A percentile compares a stretch with the other conserved stretches of the same genome.
Conservation (phyloP, 1,284 basidiomycete genomes). For the Cutaneotrichosporon cyanovorans region DNA sequence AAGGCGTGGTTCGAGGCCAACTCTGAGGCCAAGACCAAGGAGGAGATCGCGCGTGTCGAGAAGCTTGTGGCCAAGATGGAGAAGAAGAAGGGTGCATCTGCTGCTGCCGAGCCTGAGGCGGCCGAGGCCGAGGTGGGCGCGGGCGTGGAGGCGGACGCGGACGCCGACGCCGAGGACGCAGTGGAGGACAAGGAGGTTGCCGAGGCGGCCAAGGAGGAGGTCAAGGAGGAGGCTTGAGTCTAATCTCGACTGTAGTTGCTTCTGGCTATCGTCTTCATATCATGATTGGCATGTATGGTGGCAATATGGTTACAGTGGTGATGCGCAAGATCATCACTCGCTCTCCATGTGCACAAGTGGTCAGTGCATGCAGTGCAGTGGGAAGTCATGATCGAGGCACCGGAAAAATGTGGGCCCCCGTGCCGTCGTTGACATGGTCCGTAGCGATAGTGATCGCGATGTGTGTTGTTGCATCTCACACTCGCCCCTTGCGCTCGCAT, state of each 20-base stretch:
- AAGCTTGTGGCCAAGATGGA: constrained; percentile 51
- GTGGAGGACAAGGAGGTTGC: constrained; percentile 2
- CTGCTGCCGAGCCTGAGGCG: not conserved
- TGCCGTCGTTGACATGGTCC: too few species aligned
- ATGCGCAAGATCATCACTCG: too few species aligned
- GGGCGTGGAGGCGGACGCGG: constrained; percentile 2
- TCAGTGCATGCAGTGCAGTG: too few species aligned
- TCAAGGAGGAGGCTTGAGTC: not conserved
- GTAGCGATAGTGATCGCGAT: too few species aligned
- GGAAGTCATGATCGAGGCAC: too few species aligned
- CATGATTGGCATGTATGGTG: not conserved
- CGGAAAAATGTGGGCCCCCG: too few species aligned
- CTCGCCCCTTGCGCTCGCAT: too few species aligned
- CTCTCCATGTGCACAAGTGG: too few species aligned
- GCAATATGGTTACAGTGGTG: too few species aligned
- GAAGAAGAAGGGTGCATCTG: constrained; percentile 36
- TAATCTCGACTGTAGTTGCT: too few species aligned
- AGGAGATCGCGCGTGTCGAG: constrained; percentile 61
- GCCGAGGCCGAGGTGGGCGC: constrained; percentile 3
- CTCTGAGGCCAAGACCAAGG: constrained; percentile 49
- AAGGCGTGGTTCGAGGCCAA: constrained; percentile 82
- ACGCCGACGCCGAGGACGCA: constrained; percentile 1
- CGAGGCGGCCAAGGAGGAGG: too few species aligned
- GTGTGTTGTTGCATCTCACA: too few species aligned
- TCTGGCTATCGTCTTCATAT: not conserved